phyloP scores from a whole-genome alignment of 2,329 filamentous ascomycete species.

The Scedosporium minutisporum region DNA sequence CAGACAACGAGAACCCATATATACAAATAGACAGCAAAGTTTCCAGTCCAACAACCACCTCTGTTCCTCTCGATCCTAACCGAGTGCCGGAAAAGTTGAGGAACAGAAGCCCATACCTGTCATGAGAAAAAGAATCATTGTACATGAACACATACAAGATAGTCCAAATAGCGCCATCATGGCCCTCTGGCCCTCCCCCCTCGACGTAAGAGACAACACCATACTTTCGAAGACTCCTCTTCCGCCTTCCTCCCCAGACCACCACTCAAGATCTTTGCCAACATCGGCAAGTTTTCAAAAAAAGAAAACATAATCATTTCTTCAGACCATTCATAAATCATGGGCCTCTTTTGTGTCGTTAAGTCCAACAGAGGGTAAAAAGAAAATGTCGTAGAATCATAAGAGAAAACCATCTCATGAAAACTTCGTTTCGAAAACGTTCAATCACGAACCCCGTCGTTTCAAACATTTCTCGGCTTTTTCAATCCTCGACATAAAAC shows the following conservation, averaged over 20 bases:
- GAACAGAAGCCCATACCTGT: too few relatives aligned
- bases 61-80: too few relatives aligned
- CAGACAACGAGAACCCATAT: not conserved
- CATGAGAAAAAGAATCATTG: too few relatives aligned
- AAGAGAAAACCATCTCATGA: not conserved
- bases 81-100: not conserved
- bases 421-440: not conserved
- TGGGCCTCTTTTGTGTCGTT: not conserved
- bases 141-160: too few relatives aligned
- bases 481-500: slow-evolving; percentile 1
- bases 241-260: too few relatives aligned
- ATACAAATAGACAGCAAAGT: not conserved
- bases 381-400: not conserved
- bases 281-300: not conserved
- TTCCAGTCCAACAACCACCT: too few relatives aligned
- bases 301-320: not conserved
- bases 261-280: too few relatives aligned
- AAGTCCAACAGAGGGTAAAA: too few relatives aligned
- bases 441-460: not conserved
- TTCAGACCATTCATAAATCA: not conserved
- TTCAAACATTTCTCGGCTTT: not conserved
- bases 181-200: too few relatives aligned
- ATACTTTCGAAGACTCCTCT: too few relatives aligned
- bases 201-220: too few relatives aligned
- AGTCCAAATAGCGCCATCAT: too few relatives aligned